These are phyloP conservation scores for Termitomyces bulborhizus DNA, from an alignment of 768 basidiomycete species.

Conservation along the genomic window DNA sequence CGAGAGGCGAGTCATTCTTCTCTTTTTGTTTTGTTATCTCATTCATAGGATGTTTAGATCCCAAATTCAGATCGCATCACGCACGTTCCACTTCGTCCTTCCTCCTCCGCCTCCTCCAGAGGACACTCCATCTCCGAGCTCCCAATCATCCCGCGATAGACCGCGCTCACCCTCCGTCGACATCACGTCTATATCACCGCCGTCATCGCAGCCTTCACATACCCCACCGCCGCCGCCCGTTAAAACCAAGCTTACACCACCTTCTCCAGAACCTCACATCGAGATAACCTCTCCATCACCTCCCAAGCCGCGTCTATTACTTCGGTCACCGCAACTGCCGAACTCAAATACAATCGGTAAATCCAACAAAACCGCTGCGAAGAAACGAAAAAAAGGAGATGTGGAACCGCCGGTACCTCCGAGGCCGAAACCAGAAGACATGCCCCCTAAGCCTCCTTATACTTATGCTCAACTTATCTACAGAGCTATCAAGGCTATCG, in stretches of 20 bases:
- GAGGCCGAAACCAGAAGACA: constrained; percentile 60
- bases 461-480: constrained; percentile 93
- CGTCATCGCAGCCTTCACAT: constrained; percentile 72
- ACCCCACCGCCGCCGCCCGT: constrained; percentile 58
- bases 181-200: constrained; percentile 76
- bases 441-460: constrained; percentile 83
- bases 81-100: constrained; percentile 94
- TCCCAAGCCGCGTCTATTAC: constrained; percentile 26
- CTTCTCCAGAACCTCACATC: constrained; percentile 32
- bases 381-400: constrained; percentile 71
- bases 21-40: neutral
- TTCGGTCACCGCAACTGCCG: constrained; percentile 46
- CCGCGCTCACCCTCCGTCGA: constrained; percentile 78
- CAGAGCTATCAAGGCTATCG: constrained; percentile 76
- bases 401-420: constrained; percentile 29
- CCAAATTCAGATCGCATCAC: constrained; percentile 94
- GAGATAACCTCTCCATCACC: constrained; percentile 34
- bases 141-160: constrained; percentile 60
- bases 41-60: constrained; percentile 45
- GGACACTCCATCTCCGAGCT: constrained; percentile 77
- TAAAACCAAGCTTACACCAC: constrained; percentile 40
- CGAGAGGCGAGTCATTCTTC: constrained; percentile 51
- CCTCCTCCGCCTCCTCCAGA: constrained; percentile 81
- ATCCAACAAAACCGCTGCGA: constrained; percentile 37
- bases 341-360: constrained; percentile 58